Evolutionary conservation across 2,329 filamentous ascomycete species (phyloP), one percentile per base, ranked within the genome.

Genomic region (Beauveria varroae): DNA sequence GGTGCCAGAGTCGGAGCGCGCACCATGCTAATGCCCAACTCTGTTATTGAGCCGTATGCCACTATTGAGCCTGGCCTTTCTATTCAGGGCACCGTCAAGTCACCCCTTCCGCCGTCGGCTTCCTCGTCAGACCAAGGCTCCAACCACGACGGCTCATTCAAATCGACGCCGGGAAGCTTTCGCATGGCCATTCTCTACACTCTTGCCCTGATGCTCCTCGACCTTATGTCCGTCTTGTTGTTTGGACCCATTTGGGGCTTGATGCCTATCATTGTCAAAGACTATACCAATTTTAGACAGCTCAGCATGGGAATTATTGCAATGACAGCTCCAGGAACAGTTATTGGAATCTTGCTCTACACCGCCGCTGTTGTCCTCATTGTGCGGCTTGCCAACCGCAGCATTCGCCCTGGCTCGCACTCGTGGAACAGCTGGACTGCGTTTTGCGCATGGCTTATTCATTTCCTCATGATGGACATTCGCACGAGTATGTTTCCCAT

Each of bases 391-490:
- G 63, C 64, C 16, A 62, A 63, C 26, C 55, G 59, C 14, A 49
- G 46, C 8, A 61, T 67, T 3, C 64, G 58, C 10, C 65, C 65
- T 0, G 66, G 66, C 20, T 41, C 63, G 9, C 57, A 67, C 55
- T 65, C 65, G 3, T 67, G 66, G 66, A 62, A 67, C 44, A 58
- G 66, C 59, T 37, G 18, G 28, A 30, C 64, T 5, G 65, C 66
- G 1, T 67, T 65, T 62, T 62, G 63, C 2, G 66, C 65, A 2
- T 67, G 66, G 66, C 40, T 65, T 14, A 65, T 64, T 3, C 64
- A 65, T 46, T 54, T 53, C 26, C 52, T 62, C 26, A 63, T 67
- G 60, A 63, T 62, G 50, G 53, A 64, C 18, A 30, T 60, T 4
- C 63, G 66, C 16, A 47, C 12, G 2, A 43, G 14, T 9, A 37